Evolutionary conservation across 1,139 yeast genomes (phyloP).

Genomic region (Maudiozyma humilis): DNA sequence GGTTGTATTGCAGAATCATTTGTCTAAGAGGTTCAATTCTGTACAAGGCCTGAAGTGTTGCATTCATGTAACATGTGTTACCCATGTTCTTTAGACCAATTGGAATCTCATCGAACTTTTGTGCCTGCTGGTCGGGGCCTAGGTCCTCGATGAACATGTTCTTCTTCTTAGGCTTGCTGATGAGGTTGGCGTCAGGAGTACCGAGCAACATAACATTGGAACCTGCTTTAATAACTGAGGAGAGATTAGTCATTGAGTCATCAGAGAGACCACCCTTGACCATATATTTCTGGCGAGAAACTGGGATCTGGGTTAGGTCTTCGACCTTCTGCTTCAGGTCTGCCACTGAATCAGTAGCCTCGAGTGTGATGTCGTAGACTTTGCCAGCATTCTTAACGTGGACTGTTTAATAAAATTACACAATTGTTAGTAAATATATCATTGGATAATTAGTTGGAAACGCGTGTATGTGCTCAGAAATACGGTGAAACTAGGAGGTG

Average conservation of each 20-base stretch:
- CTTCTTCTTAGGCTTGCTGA: constrained; percentile 49
- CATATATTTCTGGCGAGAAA: constrained; percentile 80
- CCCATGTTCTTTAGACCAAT: constrained; percentile 84
- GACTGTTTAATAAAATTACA: constrained; percentile 14
- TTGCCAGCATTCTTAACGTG: constrained; percentile 80
- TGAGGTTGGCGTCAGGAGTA: constrained; percentile 66
- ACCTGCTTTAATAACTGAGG: constrained; percentile 43
- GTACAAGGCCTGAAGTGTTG: constrained; percentile 74
- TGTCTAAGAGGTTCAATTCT: constrained; percentile 39
- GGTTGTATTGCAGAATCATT: constrained; percentile 22
- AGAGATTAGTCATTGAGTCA: constrained; percentile 40
- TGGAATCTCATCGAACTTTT: constrained; percentile 48
- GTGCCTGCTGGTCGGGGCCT: constrained; percentile 33
- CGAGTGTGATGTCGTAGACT: constrained; percentile 59
- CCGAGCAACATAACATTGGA: constrained; percentile 86
- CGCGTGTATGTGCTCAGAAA: no score
- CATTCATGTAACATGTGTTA: constrained; percentile 89
- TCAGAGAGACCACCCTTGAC: constrained; percentile 80
- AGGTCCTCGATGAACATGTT: constrained; percentile 65
- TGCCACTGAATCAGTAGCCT: constrained; percentile 50
- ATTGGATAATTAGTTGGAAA: no score
- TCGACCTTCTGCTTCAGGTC: constrained; percentile 65
- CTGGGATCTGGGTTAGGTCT: constrained; percentile 71
- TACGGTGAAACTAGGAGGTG: no score
- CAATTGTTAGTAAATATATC: constrained; percentile 6